A percentile compares a stretch with the other conserved stretches of the same genome.
These are phyloP conservation scores for Nigrospora osmanthi DNA, from an alignment of 2,329 filamentous ascomycete species.

Conservation along the genomic window DNA sequence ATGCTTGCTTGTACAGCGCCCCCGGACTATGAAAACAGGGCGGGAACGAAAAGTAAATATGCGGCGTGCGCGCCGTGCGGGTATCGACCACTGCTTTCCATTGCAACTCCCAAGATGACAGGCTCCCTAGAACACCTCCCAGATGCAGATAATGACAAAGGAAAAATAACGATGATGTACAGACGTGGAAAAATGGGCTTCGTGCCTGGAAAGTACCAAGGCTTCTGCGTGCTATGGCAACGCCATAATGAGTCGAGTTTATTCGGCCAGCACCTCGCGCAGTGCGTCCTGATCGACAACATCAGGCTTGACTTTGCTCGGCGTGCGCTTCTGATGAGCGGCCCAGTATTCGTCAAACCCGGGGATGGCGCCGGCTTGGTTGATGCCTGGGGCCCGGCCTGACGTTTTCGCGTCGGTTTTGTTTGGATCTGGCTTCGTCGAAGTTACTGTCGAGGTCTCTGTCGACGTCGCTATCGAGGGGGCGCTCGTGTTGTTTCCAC, in stretches of 20 bases:
- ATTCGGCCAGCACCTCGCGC: constrained; percentile 46
- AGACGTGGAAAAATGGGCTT: too few relatives aligned
- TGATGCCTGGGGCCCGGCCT: constrained; percentile 62
- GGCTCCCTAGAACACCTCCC: too few relatives aligned
- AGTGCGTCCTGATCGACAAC: constrained; percentile 53
- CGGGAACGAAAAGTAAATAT: too few relatives aligned
- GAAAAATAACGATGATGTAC: too few relatives aligned
- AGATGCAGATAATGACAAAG: too few relatives aligned
- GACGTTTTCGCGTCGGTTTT: constrained; percentile 19
- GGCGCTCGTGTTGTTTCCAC: constrained; percentile 13
- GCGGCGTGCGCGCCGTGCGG: too few relatives aligned
- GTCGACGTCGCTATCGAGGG: constrained; percentile 6
- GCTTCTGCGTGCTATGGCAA: not conserved
- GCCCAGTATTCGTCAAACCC: constrained; percentile 57
- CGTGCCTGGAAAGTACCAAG: too few relatives aligned
- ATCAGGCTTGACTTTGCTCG: constrained; percentile 49
- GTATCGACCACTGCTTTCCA: too few relatives aligned
- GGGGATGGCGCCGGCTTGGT: constrained; percentile 67
- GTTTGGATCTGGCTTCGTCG: constrained; percentile 23
- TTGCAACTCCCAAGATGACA: too few relatives aligned
- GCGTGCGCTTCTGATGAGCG: constrained; percentile 41
- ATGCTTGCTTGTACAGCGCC: too few relatives aligned
- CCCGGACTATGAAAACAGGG: too few relatives aligned
- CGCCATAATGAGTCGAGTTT: not conserved
- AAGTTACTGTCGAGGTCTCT: constrained; percentile 13